Conservation (phyloP, 345 rosid species). For the Kandelia obovata region DNA sequence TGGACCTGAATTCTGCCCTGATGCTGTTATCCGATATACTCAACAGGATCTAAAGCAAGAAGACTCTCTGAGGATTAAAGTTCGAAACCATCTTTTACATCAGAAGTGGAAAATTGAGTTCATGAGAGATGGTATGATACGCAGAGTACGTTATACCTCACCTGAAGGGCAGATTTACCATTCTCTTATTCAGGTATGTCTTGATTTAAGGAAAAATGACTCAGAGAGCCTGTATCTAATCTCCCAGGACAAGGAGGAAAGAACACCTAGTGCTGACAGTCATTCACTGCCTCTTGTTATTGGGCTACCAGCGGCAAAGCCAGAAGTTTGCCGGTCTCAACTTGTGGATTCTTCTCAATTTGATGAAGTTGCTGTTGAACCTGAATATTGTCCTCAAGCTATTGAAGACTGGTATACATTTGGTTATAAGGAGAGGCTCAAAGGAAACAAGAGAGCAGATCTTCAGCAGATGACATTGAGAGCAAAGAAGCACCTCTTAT, state of each 20-base stretch:
- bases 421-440: constrained; percentile 4
- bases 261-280: constrained; percentile 1
- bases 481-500: constrained; percentile 47
- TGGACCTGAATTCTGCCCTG: constrained; percentile 51
- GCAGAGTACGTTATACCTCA: constrained; percentile 51
- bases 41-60: background rate
- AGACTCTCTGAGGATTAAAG: constrained; percentile 10
- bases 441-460: constrained; percentile 1
- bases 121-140: background rate
- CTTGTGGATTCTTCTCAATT: constrained; percentile 12
- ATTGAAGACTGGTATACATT: constrained; percentile 31
- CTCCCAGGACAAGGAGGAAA: constrained; percentile 17
- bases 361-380: constrained; percentile 18
- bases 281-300: constrained; percentile 6
- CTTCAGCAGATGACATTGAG: constrained; percentile 17
- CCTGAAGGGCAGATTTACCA: constrained; percentile 48
- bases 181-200: constrained; percentile 57
- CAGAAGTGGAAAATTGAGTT: constrained; percentile 56
- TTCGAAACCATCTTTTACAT: constrained; percentile 53
- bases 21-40: constrained; percentile 40
- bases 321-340: constrained; percentile 9
- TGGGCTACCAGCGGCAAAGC: constrained; percentile 7
- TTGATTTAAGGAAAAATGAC: constrained; percentile 18
- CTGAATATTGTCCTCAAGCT: constrained; percentile 48
- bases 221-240: background rate